Percentiles rank a stretch among this genome's conserved stretches.
Evolutionary conservation across 306 rosid genomes (phyloP).

Genomic region (Malus domestica): ASM211411v1 NC_041803.1:21428001-21428500

Average conservation of each 20-base stretch:
- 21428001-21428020: not conserved
- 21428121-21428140: not conserved
- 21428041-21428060: not conserved
- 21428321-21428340: too few relatives aligned
- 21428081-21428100: not conserved
- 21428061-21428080: not conserved
- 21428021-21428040: not conserved
- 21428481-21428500: too few relatives aligned
- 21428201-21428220: not conserved
- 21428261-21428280: too few relatives aligned
- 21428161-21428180: not conserved
- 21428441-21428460: too few relatives aligned
- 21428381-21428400: too few relatives aligned
- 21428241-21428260: not conserved
- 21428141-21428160: not conserved
- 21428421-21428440: too few relatives aligned
- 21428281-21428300: too few relatives aligned
- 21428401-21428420: too few relatives aligned
- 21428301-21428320: too few relatives aligned
- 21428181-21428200: not conserved
- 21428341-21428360: too few relatives aligned
- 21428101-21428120: not conserved
- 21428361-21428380: too few relatives aligned
- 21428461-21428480: too few relatives aligned
- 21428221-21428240: not conserved